Evolutionary conservation across 2,329 filamentous ascomycete genomes (phyloP), one percentile per base, ranked within the genome.

Genomic region (Colletotrichum abscissum): DNA sequence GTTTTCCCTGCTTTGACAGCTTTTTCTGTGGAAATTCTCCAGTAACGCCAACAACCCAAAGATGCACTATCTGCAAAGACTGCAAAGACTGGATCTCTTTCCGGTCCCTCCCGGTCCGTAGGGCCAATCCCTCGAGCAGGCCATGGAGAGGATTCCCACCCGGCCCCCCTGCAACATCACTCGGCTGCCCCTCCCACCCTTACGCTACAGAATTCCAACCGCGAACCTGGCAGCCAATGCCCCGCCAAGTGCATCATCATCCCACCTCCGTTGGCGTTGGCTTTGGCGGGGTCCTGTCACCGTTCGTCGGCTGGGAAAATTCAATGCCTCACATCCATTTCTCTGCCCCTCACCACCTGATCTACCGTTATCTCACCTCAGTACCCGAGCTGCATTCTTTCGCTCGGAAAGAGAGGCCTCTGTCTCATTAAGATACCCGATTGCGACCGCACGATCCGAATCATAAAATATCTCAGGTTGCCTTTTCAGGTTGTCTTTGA

Each of bases 161-260:
- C 5, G 35, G 28, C 5, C 38, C n/a, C 52, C 63, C 46, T 38
- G 26, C 59, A 19, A 42, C 57, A 16, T 60, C 57, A 24, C 59
- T 28, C 30, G 22, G 19, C 26, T 5, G 55, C 26, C 30, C 46
- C 35, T 35, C 69, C 69, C 38, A 68, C 56, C 57, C 11, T 12
- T 24, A 16, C 60, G 30, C 60, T 35, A 19, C 19, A 42, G 38
- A 42, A 42, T 55, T 24, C 30, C 42, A 64, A 52, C 24, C 26
- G 59, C 55, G 55, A 65, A 63, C 46, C 59, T 64, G 70, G 70
- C 54, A 69, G 66, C 59, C 33, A 22, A n/a, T 66, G 67, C 71
- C 71, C 71, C 67, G 62, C 71, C 49, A 59, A 62, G 49, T 66
- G 60, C 71, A 71, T 73, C 67, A 65, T 73, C 71, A 71, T 66